Base-by-base conservation (phyloP, 192 early-diverging fungal genomes). In the Obelidium mucronatum region DNA sequence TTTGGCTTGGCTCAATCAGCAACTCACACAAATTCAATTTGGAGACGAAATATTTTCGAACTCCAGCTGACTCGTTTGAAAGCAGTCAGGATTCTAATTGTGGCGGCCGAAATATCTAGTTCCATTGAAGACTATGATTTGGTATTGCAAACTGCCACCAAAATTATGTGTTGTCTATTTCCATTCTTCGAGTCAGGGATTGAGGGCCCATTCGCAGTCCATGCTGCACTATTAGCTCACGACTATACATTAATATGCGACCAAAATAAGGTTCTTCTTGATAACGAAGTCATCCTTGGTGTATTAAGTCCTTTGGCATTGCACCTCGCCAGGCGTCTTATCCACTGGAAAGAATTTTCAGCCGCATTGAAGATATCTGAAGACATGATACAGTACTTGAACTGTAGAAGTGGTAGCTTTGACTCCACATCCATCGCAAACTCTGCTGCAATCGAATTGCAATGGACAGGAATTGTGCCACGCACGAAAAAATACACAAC, bases 351-450 rank as follows among this genome's bases (percentile, higher is more conserved):
- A 26, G 77, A 78, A 36, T 78, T 37, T 36, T 53, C 61, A 8
- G 15, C 34, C 35, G 61, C 54, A 5, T 34, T 64, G 5, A 30
- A 55, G 24, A 35, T 78, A 8, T 73, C 77, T 36, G 79, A 81
- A 40, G 79, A 82, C 28, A 70, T 75, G 4, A 30, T 82, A 19
- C 44, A 58, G 17, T 40, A 78, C 26, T 67, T 86, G 15, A 65
- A 75, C 55, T 37, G 69, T 31, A 40, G 75, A 19, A 40, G 61
- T 2, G 73, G 69, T 2, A 53, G 63, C 6, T 44, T 28, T 31
- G 83, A 87, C n/a, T 59, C 51, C 19, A 53, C 67, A 37, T 5
- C 39, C 36, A 83, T 87, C 35, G 24, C 58, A 15, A 87, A 79
- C 65, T 87, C 86, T 3, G 42, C 67, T 17, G 26, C 62, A 33